Evolutionary conservation across 768 basidiomycete genomes (phyloP), one percentile per base, ranked within the genome.

Genomic region (Rhodotorula diobovata): DNA sequence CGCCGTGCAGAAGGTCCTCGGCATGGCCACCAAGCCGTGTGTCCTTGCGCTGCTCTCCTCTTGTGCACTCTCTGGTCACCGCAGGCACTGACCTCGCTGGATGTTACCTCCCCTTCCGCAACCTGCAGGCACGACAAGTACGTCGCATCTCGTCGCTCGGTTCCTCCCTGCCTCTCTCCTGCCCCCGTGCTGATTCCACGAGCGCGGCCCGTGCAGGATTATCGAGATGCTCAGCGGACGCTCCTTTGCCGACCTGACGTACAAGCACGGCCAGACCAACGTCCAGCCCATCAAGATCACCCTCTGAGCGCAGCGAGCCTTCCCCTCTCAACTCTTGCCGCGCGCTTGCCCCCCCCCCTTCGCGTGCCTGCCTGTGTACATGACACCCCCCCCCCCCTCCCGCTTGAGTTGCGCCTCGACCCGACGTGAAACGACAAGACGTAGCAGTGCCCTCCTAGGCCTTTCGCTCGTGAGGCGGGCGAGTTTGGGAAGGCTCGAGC

Each of bases 1-100:
- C 15, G 34, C 68, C 53, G 32, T 67, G 20, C 73, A 70, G 30
- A 74, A 70, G 68, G 50, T 55, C 28, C 50, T 61, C 45, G 72
- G 63, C 5, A 12, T 60, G 28, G 35, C 32, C 35, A 60, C 64
- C 18, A 63, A 61, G 65, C 45, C 46, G 45, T 25, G 2, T 8
- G 46, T 46, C 45, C 45, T 43, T 18, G 11, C 43, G 43, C 43
- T 20, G 45, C 43, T 41, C n/a, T 28, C 16, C 32, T 56, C 34
- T 32, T 16, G 30, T 18, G n/a, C n/a, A n/a, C n/a, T n/a, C n/a
- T n/a, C n/a, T n/a, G n/a, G n/a, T n/a, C n/a, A n/a, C n/a, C n/a
- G n/a, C 32, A 8, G 32, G 15, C 55, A 23, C 32, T 18, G 16
- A 18, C 35, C 34, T 20, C 15, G 16, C 34, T 14, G 7, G 8